Percentiles rank a stretch among this genome's conserved stretches.
Evolutionary conservation across 2,329 filamentous ascomycete species (phyloP).

Genomic region (Purpureocillium lavendulum): DNA sequence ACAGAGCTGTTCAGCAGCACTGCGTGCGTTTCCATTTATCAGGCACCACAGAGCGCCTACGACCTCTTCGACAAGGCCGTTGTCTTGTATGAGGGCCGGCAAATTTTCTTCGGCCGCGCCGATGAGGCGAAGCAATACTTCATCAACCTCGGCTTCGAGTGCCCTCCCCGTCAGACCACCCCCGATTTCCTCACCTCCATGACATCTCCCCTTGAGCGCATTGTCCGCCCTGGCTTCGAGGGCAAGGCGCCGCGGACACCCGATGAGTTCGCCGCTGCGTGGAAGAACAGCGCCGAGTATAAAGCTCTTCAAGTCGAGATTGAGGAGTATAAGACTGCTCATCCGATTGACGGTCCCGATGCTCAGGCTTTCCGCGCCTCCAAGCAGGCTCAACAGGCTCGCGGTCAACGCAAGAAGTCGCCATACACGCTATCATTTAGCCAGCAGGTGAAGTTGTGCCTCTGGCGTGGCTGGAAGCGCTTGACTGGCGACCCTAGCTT

Average conservation of each 20-base stretch:
- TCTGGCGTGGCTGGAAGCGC: slow-evolving; percentile 73
- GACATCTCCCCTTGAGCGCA: slow-evolving; percentile 49
- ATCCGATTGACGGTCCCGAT: slow-evolving; percentile 47
- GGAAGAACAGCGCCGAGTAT: slow-evolving; percentile 47
- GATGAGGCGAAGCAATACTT: slow-evolving; percentile 57
- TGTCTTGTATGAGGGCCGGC: slow-evolving; percentile 51
- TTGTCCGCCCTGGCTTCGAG: slow-evolving; percentile 47
- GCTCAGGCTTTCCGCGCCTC: slow-evolving; percentile 48
- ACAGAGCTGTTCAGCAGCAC: slow-evolving; percentile 60
- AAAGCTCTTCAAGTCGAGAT: slow-evolving; percentile 44
- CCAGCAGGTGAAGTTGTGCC: slow-evolving; percentile 71
- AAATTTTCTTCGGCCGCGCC: slow-evolving; percentile 56
- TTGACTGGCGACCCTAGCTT: slow-evolving; percentile 69
- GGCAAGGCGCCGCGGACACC: slow-evolving; percentile 48
- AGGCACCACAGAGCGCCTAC: slow-evolving; percentile 57
- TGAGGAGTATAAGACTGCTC: slow-evolving; percentile 42
- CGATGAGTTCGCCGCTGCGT: slow-evolving; percentile 51
- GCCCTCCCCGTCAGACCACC: slow-evolving; percentile 57
- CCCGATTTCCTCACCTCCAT: slow-evolving; percentile 68
- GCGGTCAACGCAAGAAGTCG: slow-evolving; percentile 55
- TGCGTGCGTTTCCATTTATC: slow-evolving; percentile 66
- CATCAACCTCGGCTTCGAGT: slow-evolving; percentile 57
- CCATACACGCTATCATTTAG: slow-evolving; percentile 73
- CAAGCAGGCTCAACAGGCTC: slow-evolving; percentile 46
- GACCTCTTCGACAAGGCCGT: slow-evolving; percentile 54